Evolutionary conservation across 179 eudicot species (phyloP).

Genomic region (Spergularia azorica): DNA sequence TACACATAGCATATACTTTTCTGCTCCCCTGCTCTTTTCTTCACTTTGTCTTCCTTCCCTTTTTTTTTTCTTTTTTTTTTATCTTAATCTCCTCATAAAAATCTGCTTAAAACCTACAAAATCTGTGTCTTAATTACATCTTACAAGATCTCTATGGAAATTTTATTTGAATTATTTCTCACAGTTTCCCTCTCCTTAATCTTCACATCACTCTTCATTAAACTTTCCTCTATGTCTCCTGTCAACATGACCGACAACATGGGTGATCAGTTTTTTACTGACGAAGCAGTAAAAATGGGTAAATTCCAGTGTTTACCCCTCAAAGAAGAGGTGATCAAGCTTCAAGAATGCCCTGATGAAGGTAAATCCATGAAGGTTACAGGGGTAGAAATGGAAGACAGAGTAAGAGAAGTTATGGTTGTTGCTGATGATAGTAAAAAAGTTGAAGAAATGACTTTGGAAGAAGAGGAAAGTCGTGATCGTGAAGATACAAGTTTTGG

Average conservation of each 20-base stretch:
- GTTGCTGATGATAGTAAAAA: not conserved
- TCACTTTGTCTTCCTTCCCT: not conserved
- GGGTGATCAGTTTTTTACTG: not conserved
- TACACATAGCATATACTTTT: slow-evolving; percentile 33
- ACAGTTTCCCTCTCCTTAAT: slow-evolving; percentile 38
- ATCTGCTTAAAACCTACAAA: slow-evolving; percentile 12
- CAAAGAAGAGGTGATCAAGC: slow-evolving; percentile 27
- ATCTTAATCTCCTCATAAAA: not conserved
- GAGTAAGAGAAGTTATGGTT: not conserved
- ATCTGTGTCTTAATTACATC: not conserved
- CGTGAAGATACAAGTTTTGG: not conserved
- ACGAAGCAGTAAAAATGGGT: slow-evolving; percentile 14
- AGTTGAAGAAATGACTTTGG: not conserved
- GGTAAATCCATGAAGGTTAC: slow-evolving; percentile 15
- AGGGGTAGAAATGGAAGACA: slow-evolving; percentile 11
- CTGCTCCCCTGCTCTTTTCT: slow-evolving; percentile 30
- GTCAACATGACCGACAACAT: not conserved
- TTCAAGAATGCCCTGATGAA: slow-evolving; percentile 22
- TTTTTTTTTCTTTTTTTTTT: not conserved
- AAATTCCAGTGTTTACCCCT: slow-evolving; percentile 27
- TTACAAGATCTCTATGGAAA: slow-evolving; percentile 33
- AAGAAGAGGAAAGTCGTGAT: not conserved
- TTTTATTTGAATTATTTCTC: slow-evolving; percentile 36
- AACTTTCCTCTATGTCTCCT: slow-evolving; percentile 33
- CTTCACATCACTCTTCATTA: slow-evolving; percentile 33